Evolutionary conservation across 129 eudicot genomes (phyloP), one percentile per base, ranked within the genome.

Genomic region (Arctium lappa): DNA sequence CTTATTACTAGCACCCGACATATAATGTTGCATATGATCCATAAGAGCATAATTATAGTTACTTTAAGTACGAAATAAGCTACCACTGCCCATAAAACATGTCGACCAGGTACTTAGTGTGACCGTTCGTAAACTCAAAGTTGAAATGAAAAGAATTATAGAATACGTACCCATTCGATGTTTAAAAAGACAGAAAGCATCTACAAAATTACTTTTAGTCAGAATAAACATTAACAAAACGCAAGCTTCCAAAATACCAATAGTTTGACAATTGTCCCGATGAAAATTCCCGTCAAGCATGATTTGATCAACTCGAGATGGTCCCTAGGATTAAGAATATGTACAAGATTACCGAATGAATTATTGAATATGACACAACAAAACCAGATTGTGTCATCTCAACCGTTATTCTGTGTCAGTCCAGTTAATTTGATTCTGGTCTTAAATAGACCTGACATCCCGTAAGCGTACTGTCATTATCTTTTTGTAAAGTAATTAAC

Each of bases 321-420:
- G 87, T 84, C 87, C 87, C 60, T 84, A 79, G 80, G 87, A 79
- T 84, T 79, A 79, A 84, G 87, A 84, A 84, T 84, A 65, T 79
- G 42, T 79, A 73, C 27, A 73, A 18, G 38, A 83, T 66, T 78
- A 63, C 69, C 74, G 72, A 34, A 78, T 72, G 29, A 84, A 72
- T 84, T 40, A 84, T 22, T 76, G 80, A 84, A 84, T 84, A 78
- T 84, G 83, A 79, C 83, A 73, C 33, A 62, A 66, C 4, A 79
- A 73, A 84, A 84, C 71, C 30, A 79, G 16, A 79, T 84, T 73
- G 77, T 63, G 87, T 84, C 87, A 74, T 79, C 72, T 84, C 84
- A 73, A 16, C 62, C 68, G 44, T 4, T 80, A 65, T 79, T 79
- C 80, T 34, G 65, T 79, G 37, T 76, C 29, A 70, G 27, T 39